phyloP scores from a whole-genome alignment of 768 basidiomycete genomes.

The Mycena chlorophos region DNA sequence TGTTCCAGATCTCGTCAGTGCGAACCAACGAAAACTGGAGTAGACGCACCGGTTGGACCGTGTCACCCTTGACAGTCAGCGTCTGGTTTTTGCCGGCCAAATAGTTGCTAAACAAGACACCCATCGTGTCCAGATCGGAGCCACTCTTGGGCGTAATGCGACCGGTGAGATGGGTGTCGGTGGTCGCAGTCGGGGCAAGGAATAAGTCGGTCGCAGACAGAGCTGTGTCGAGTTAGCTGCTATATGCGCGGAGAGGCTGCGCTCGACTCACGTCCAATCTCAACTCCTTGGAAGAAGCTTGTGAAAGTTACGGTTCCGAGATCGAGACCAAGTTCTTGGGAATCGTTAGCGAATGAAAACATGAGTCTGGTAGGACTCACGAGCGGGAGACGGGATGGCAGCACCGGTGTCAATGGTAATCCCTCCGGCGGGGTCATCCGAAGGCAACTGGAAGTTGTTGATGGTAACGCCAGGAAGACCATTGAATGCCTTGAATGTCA shows the following conservation, averaged over 20 bases:
- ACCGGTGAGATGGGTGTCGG: slow-evolving; percentile 57
- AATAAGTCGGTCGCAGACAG: slow-evolving; percentile 50
- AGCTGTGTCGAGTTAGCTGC: slow-evolving; percentile 38
- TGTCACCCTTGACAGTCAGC: slow-evolving; percentile 56
- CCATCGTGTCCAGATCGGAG: slow-evolving; percentile 51
- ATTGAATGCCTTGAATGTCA: slow-evolving; percentile 71
- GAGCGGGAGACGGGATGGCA: slow-evolving; percentile 62
- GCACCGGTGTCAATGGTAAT: slow-evolving; percentile 72
- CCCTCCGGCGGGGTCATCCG: slow-evolving; percentile 66
- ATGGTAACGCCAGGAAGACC: slow-evolving; percentile 69
- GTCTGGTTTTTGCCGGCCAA: slow-evolving; percentile 65
- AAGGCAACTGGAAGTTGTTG: slow-evolving; percentile 68
- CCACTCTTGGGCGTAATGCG: slow-evolving; percentile 65
- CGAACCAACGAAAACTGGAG: not conserved
- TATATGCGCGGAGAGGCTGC: not conserved
- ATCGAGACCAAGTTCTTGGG: slow-evolving; percentile 61
- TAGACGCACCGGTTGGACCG: slow-evolving; percentile 49
- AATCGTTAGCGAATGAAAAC: slow-evolving; percentile 17
- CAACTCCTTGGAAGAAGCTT: slow-evolving; percentile 54
- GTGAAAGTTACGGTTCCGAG: slow-evolving; percentile 66
- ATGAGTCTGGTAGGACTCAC: slow-evolving; percentile 39
- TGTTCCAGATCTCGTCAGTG: not conserved
- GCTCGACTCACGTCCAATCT: slow-evolving; percentile 58
- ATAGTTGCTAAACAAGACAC: slow-evolving; percentile 65
- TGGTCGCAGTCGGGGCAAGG: slow-evolving; percentile 49